A percentile compares a stretch with the other conserved stretches of the same genome.
Conservation (phyloP, 768 basidiomycete genomes). For the Lactarius akahatsu region DNA sequence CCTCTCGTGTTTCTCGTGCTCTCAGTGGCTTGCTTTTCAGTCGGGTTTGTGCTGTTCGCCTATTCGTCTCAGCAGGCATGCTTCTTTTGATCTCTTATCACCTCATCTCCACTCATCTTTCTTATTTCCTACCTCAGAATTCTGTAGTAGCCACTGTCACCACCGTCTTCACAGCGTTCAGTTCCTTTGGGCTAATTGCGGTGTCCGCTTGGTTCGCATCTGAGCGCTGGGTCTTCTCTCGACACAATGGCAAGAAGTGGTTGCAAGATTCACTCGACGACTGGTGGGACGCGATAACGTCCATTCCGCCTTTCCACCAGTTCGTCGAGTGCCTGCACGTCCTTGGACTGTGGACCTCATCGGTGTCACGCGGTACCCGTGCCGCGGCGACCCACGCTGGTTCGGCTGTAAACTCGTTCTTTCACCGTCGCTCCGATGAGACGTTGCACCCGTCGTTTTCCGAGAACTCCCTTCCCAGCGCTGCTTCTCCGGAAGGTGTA, state of each 20-base stretch:
- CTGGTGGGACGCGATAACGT: conserved; percentile 34
- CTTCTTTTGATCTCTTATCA: not conserved
- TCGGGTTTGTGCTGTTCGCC: conserved; percentile 73
- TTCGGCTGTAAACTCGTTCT: conserved; percentile 18
- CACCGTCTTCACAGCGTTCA: conserved; percentile 73
- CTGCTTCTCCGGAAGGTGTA: conserved; percentile 14
- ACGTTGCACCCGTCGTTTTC: conserved; percentile 16
- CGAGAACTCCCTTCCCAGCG: conserved; percentile 22
- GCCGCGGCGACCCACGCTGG: conserved; percentile 16
- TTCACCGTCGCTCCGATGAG: conserved; percentile 19
- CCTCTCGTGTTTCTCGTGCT: conserved; percentile 81
- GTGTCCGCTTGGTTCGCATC: conserved; percentile 75
- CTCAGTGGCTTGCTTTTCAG: conserved; percentile 80
- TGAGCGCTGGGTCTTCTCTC: conserved; percentile 62
- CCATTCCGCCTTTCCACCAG: conserved; percentile 22
- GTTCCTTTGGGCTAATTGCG: conserved; percentile 66
- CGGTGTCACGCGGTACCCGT: conserved; percentile 14
- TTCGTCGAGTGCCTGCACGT: conserved; percentile 7
- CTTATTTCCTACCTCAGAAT: conserved; percentile 40
- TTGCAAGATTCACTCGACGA: conserved; percentile 59
- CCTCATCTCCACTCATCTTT: conserved; percentile 4
- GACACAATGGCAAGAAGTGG: conserved; percentile 68
- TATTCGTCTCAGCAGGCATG: conserved; percentile 71
- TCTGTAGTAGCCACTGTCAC: conserved; percentile 65
- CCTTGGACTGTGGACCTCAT: conserved; percentile 8